phyloP scores from a whole-genome alignment of 371 early-diverging fungal species.

The Mucor irregularis region DNA sequence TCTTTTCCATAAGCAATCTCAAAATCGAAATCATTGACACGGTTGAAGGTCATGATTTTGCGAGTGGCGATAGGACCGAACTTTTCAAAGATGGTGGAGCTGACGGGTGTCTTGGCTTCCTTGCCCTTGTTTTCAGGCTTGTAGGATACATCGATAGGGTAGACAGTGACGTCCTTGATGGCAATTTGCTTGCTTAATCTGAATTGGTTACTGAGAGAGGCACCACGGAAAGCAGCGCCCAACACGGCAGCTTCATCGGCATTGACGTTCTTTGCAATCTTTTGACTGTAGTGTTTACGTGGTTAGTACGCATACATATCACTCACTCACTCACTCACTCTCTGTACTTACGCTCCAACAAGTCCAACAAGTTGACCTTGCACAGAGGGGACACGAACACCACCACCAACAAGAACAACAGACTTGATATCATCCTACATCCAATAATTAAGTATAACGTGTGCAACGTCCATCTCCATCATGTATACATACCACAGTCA shows the following conservation, averaged over 20 bases:
- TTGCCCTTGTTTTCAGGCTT: slow-evolving; percentile 54
- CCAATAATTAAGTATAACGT: too few relatives aligned
- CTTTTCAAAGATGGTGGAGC: slow-evolving; percentile 64
- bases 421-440: slow-evolving; percentile 76
- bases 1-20: slow-evolving; percentile 64
- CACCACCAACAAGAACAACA: slow-evolving; percentile 94
- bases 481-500: slow-evolving; percentile 68
- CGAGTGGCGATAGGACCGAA: slow-evolving; percentile 73
- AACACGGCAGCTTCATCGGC: slow-evolving; percentile 96
- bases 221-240: slow-evolving; percentile 90
- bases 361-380: slow-evolving; percentile 68
- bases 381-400: slow-evolving; percentile 86
- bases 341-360: slow-evolving; percentile 69
- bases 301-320: too few relatives aligned
- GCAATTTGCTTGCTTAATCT: slow-evolving; percentile 79
- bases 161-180: slow-evolving; percentile 79
- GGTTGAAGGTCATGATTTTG: slow-evolving; percentile 84
- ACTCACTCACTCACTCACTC: too few relatives aligned
- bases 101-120: slow-evolving; percentile 24
- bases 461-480: too few relatives aligned
- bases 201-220: slow-evolving; percentile 85
- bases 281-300: slow-evolving; percentile 64
- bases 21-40: slow-evolving; percentile 79
- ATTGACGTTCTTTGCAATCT: slow-evolving; percentile 92
- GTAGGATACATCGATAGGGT: slow-evolving; percentile 78